These are phyloP conservation scores for Neoboletus magnificus DNA, from an alignment of 768 basidiomycete genomes.

Conservation along the genomic window DNA sequence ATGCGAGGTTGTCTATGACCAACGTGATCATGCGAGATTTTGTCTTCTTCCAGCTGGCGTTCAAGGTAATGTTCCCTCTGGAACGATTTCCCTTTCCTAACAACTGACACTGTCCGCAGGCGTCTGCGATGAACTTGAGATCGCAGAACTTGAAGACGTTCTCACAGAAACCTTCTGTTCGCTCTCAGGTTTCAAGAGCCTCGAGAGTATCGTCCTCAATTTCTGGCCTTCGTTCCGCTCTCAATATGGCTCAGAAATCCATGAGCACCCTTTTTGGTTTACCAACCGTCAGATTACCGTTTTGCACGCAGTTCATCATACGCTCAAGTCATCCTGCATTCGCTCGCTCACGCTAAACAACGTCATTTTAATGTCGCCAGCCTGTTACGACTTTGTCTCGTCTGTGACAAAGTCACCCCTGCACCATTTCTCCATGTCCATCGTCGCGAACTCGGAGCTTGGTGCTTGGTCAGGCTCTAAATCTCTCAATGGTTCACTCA, in stretches of 20 bases:
- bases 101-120: conserved; percentile 11
- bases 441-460: conserved; percentile 32
- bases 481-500: conserved; percentile 23
- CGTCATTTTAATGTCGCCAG: conserved; percentile 21
- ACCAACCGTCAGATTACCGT: conserved; percentile 26
- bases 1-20: conserved; percentile 29
- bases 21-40: conserved; percentile 25
- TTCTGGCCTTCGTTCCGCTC: conserved; percentile 33
- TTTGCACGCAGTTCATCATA: conserved; percentile 23
- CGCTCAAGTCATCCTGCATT: conserved; percentile 19
- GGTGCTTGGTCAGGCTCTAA: conserved; percentile 32
- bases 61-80: conserved; percentile 7
- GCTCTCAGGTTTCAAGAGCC: conserved; percentile 17
- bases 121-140: conserved; percentile 26
- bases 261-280: conserved; percentile 32
- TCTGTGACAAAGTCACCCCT: conserved; percentile 25
- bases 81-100: too few species aligned
- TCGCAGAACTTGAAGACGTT: conserved; percentile 31
- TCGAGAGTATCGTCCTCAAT: conserved; percentile 23
- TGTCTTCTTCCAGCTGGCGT: conserved; percentile 16
- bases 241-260: conserved; percentile 19
- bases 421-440: conserved; percentile 29
- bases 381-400: conserved; percentile 28
- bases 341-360: conserved; percentile 27
- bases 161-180: conserved; percentile 27